Evolutionary conservation across 768 basidiomycete species (phyloP).

Genomic region (Lyophyllum decastes): DNA sequence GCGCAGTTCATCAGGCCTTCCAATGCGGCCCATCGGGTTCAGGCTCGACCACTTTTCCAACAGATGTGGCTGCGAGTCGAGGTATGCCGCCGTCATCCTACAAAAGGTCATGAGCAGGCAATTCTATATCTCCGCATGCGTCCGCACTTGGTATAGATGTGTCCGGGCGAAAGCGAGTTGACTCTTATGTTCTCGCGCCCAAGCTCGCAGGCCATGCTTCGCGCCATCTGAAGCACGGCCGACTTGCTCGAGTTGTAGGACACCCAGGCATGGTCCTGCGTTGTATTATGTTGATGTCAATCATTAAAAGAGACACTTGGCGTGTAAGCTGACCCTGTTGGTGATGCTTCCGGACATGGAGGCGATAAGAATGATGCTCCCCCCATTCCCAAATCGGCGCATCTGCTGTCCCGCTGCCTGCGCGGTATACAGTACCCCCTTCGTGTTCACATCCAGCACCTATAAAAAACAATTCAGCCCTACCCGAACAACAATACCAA

Average conservation of each 20-base stretch:
- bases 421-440: conserved; percentile 62
- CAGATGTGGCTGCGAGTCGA: conserved; percentile 65
- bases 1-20: conserved; percentile 70
- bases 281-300: neutral
- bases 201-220: conserved; percentile 83
- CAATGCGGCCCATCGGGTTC: conserved; percentile 74
- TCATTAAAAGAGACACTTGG: neutral
- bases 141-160: conserved; percentile 68
- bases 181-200: conserved; percentile 67
- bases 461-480: conserved; percentile 21
- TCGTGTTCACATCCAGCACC: conserved; percentile 72
- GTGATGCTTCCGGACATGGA: conserved; percentile 60
- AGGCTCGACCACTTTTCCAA: conserved; percentile 65
- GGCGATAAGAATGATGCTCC: conserved; percentile 65
- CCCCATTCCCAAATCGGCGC: conserved; percentile 51
- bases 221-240: conserved; percentile 77
- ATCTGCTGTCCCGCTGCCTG: conserved; percentile 69
- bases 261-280: conserved; percentile 73
- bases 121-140: neutral
- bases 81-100: conserved; percentile 76
- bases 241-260: conserved; percentile 80
- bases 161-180: conserved; percentile 75
- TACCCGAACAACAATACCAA: neutral
- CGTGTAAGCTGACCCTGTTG: conserved; percentile 7
- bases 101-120: neutral